phyloP scores from a whole-genome alignment of 2,329 filamentous ascomycete genomes.

The Paracorniculantispora psalliotae region DNA sequence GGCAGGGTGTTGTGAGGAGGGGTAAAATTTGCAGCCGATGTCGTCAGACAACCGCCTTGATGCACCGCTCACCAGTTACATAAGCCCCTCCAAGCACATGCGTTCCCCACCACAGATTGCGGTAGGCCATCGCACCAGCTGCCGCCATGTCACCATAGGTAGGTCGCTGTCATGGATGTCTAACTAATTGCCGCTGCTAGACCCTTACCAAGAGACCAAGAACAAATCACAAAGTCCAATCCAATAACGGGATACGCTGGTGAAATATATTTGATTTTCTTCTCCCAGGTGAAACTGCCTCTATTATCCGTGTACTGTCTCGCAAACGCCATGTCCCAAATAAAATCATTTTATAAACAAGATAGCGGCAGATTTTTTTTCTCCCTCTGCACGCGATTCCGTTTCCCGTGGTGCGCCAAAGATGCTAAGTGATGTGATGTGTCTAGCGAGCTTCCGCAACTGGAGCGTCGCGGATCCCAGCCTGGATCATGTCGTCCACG shows the following conservation, averaged over 20 bases:
- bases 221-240: neutral
- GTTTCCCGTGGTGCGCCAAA: neutral
- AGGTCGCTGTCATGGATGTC: neutral
- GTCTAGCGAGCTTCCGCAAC: conserved; percentile 7
- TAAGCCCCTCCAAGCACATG: conserved; percentile 9
- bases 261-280: neutral
- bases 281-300: neutral
- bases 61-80: conserved; percentile 9
- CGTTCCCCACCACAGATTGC: neutral
- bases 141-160: neutral
- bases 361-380: neutral
- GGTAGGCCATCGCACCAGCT: neutral
- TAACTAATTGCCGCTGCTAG: too few relatives aligned
- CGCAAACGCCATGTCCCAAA: conserved; percentile 1
- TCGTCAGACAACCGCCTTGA: conserved; percentile 1
- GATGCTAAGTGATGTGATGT: neutral
- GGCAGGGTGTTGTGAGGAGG: neutral
- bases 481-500: conserved; percentile 7
- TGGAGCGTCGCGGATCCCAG: conserved; percentile 2
- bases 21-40: neutral
- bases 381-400: neutral
- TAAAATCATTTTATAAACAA: neutral
- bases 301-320: neutral
- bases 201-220: neutral
- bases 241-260: neutral